These are phyloP conservation scores for Aegilops longissima DNA, from an alignment of 176 grass and related monocot genomes.

Conservation along the genomic window DNA sequence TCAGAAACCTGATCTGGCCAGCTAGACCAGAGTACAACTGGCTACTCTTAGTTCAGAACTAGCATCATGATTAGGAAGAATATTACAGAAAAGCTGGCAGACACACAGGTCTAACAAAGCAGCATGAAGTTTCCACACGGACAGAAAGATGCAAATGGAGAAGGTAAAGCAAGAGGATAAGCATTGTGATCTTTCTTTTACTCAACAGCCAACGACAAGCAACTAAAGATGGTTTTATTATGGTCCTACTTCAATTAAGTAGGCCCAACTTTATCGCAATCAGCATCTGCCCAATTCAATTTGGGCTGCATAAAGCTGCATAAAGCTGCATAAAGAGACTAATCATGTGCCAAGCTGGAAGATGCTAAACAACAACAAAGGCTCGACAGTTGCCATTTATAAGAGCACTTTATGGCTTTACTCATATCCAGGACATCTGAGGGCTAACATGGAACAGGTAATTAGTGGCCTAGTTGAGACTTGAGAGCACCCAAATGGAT, in stretches of 20 bases:
- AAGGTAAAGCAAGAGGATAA: conserved; percentile 48
- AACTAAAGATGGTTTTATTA: conserved; percentile 40
- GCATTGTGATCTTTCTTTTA: conserved; percentile 38
- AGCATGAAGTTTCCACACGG: conserved; percentile 57
- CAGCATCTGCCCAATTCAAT: conserved; percentile 38
- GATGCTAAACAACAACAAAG: background rate
- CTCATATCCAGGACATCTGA: conserved; percentile 13
- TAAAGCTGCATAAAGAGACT: conserved; percentile 34
- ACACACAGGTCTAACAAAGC: conserved; percentile 43
- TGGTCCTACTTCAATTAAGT: conserved; percentile 53
- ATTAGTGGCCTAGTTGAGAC: background rate
- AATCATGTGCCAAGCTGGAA: conserved; percentile 43
- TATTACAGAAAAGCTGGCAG: conserved; percentile 38
- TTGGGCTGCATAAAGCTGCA: conserved; percentile 24
- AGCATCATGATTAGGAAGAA: conserved; percentile 32
- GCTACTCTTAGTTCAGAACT: conserved; percentile 23
- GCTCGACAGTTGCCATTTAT: conserved; percentile 17
- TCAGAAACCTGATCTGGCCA: conserved; percentile 23
- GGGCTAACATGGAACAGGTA: conserved; percentile 7
- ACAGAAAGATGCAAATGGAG: conserved; percentile 22
- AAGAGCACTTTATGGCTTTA: conserved; percentile 22
- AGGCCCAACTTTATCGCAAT: conserved; percentile 48
- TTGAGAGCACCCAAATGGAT: background rate
- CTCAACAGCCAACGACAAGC: conserved; percentile 32
- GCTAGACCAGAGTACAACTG: conserved; percentile 21